Evolutionary conservation across 768 basidiomycete genomes (phyloP).

Genomic region (Tephrocybe sp.): DNA sequence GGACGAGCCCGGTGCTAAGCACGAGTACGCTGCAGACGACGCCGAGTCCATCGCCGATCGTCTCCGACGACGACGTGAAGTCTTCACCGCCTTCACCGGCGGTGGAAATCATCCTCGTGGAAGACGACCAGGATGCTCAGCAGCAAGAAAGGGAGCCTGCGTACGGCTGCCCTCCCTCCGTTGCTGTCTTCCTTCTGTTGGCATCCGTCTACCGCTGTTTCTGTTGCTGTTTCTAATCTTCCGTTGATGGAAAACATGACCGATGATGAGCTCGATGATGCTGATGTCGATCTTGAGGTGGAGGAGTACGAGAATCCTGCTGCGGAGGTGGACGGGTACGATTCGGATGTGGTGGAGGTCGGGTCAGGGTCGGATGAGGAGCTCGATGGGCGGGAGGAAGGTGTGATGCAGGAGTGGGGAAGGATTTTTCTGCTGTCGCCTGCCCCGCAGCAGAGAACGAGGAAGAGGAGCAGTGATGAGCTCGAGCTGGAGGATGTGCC

Average conservation of each 20-base stretch:
- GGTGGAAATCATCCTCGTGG: too few species aligned
- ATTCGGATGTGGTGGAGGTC: slow-evolving; percentile 22
- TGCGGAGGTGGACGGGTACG: too few species aligned
- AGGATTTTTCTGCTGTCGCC: neutral
- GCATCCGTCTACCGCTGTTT: too few species aligned
- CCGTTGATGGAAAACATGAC: slow-evolving; percentile 36
- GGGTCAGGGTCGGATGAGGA: slow-evolving; percentile 26
- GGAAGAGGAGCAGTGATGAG: slow-evolving; percentile 30
- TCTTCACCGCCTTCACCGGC: too few species aligned
- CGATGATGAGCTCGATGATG: too few species aligned
- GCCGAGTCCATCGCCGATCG: slow-evolving; percentile 65
- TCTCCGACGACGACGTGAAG: slow-evolving; percentile 29
- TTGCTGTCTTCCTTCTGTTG: too few species aligned
- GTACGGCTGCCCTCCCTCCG: too few species aligned
- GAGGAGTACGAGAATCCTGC: slow-evolving; percentile 27
- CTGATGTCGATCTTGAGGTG: slow-evolving; percentile 10
- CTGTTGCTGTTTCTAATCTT: too few species aligned
- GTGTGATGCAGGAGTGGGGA: neutral
- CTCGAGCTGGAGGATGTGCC: slow-evolving; percentile 27
- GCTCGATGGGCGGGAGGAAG: slow-evolving; percentile 7
- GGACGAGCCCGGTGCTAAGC: slow-evolving; percentile 72
- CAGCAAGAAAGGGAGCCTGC: too few species aligned
- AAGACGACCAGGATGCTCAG: too few species aligned
- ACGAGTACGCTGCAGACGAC: slow-evolving; percentile 78
- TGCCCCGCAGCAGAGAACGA: slow-evolving; percentile 2